Conservation (phyloP, 2,329 filamentous ascomycete species). For the Hypoxylon sp. region DNA sequence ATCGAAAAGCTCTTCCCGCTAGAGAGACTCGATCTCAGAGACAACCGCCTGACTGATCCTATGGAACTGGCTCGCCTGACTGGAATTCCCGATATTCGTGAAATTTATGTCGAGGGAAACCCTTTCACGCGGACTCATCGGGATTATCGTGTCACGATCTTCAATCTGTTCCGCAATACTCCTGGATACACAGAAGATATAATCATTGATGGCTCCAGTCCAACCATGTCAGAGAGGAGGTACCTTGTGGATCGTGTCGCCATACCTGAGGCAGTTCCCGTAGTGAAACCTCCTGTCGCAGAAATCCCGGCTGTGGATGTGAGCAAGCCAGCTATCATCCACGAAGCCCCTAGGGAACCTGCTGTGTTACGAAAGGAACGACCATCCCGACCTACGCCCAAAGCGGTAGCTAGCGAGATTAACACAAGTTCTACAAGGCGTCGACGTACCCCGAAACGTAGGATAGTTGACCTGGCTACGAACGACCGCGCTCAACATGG, state of each 20-base stretch:
- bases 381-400: constrained; percentile 57
- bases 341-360: constrained; percentile 63
- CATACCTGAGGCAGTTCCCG: constrained; percentile 79
- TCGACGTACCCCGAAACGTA: constrained; percentile 69
- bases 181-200: constrained; percentile 93
- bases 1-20: constrained; percentile 89
- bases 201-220: constrained; percentile 84
- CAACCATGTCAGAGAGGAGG: constrained; percentile 86
- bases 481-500: constrained; percentile 53
- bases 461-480: constrained; percentile 73
- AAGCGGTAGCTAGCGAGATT: constrained; percentile 67
- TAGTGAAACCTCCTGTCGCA: constrained; percentile 76
- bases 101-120: constrained; percentile 93
- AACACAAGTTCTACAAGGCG: constrained; percentile 71
- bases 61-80: constrained; percentile 90
- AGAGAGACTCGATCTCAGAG: constrained; percentile 89
- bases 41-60: constrained; percentile 91
- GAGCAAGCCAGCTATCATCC: constrained; percentile 73
- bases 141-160: constrained; percentile 88
- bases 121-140: constrained; percentile 89
- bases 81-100: constrained; percentile 88
- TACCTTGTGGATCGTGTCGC: constrained; percentile 84
- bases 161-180: constrained; percentile 93
- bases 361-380: constrained; percentile 70
- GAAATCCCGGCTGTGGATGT: constrained; percentile 74